A percentile compares a stretch with the other conserved stretches of the same genome.
phyloP scores from a whole-genome alignment of 2,329 filamentous ascomycete genomes.

The Botryotinia calthae region DNA sequence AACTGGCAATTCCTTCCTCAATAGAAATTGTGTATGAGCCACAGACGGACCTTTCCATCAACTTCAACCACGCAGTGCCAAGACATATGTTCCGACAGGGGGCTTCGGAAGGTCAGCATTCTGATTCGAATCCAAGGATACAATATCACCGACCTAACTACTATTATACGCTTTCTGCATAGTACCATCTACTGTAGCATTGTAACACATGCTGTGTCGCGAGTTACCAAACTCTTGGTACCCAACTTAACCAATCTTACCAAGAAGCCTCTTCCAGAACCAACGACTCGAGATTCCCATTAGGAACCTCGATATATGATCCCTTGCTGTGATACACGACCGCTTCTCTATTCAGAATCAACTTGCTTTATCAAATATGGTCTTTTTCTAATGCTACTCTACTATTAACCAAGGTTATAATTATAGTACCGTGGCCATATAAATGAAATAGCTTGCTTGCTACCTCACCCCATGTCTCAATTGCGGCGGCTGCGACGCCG shows the following conservation, averaged over 20 bases:
- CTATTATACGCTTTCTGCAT: background rate
- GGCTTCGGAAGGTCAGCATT: background rate
- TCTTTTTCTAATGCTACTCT: background rate
- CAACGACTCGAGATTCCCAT: background rate
- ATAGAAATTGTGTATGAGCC: background rate
- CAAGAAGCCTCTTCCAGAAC: background rate
- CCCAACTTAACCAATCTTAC: background rate
- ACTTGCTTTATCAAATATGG: background rate
- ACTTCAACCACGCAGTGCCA: background rate
- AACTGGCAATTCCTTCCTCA: background rate
- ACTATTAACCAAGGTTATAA: background rate
- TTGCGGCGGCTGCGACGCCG: background rate
- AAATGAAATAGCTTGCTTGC: background rate
- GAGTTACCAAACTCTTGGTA: constrained; percentile 7
- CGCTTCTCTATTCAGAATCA: constrained; percentile 1
- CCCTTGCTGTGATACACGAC: background rate
- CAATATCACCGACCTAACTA: background rate
- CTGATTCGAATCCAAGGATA: background rate
- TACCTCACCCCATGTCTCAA: background rate
- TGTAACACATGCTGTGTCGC: background rate
- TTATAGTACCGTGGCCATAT: background rate
- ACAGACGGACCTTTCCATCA: background rate
- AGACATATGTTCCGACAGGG: background rate
- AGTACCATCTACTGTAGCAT: background rate
- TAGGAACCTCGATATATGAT: background rate